Base-by-base conservation (phyloP, 768 basidiomycete species). In the Mycena venus region DNA sequence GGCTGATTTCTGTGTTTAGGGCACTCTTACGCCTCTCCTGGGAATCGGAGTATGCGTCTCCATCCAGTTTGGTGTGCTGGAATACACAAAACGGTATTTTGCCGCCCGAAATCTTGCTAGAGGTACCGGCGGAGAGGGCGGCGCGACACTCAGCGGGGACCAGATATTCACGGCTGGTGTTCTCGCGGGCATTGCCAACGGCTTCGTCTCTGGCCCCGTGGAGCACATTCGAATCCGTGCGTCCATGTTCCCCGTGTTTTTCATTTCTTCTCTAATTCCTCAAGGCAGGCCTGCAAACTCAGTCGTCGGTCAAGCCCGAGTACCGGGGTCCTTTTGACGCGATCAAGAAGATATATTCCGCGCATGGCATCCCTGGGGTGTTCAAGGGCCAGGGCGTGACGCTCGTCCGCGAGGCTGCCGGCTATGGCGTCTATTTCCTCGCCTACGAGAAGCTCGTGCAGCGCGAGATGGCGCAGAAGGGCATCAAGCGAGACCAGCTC, bases 171-270 rank as follows among this genome's bases (percentile, higher is more conserved):
- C 86, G 2, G 89, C 96, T 21, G 98, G 98, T 75, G 91, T 96
- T 5, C 85, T 91, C 42, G 98, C 97, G 27, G 98, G 98, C 31
- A 83, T 98, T 31, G 92, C 95, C 12, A 99, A 99, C 80, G 94
- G 96, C 32, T 88, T 98, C 71, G 96, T 98, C 42, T 97, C 97
- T 0, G 96, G 97, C 1, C 98, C 97, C 8, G 97, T 99, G 21
- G 97, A 99, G 83, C 97, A 99, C 80, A 97, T 99, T 81, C 95
- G 97, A 85, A 99, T 99, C 76, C 93, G 96, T 96, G 77, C 82
- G 94, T 86, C 34, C 17, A 23, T 58, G 31, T n/a, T 14, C 21
- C 19, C 47, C 63, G n/a, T 74, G 23, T 44, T 15, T 44, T 21
- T 53, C 14, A 7, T 42, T 29, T 21, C 25, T 56, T 61, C 63